Percentiles rank a stretch among this genome's conserved stretches.
These are phyloP conservation scores for Penicillium sp. DNA, from an alignment of 2,329 filamentous ascomycete species.

Conservation along the genomic window DNA sequence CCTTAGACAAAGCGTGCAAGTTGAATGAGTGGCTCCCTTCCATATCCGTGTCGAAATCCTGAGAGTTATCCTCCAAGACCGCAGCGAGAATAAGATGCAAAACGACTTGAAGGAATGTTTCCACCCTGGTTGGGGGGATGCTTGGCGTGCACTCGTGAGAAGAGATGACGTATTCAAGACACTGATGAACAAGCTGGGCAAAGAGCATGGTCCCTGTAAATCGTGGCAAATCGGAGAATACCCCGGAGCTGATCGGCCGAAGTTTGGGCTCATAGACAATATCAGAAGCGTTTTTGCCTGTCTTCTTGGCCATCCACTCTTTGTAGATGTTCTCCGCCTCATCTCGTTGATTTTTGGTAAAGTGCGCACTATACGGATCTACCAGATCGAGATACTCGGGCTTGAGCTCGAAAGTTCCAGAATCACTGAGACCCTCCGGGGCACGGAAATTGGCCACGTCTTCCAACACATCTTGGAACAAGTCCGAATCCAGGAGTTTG, in stretches of 20 bases:
- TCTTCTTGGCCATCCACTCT: conserved; percentile 79
- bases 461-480: conserved; percentile 76
- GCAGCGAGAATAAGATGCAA: conserved; percentile 82
- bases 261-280: conserved; percentile 89
- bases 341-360: conserved; percentile 93
- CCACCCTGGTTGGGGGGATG: conserved; percentile 74
- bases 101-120: conserved; percentile 86
- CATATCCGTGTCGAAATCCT: conserved; percentile 48
- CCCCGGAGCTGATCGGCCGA: conserved; percentile 65
- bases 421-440: conserved; percentile 85
- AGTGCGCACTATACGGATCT: conserved; percentile 93
- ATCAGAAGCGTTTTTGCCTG: conserved; percentile 70
- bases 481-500: conserved; percentile 79
- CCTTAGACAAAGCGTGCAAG: conserved; percentile 60
- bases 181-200: conserved; percentile 82
- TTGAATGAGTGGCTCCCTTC: conserved; percentile 61
- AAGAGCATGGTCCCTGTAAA: conserved; percentile 85
- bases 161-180: conserved; percentile 71
- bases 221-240: conserved; percentile 67
- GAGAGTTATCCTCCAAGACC: conserved; percentile 69
- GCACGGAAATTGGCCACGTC: conserved; percentile 84
- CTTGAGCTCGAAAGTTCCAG: conserved; percentile 89
- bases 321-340: conserved; percentile 88
- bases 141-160: conserved; percentile 62
- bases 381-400: conserved; percentile 78